Conservation (phyloP, 2,329 filamentous ascomycete species). For the Penicillium sp. region DNA sequence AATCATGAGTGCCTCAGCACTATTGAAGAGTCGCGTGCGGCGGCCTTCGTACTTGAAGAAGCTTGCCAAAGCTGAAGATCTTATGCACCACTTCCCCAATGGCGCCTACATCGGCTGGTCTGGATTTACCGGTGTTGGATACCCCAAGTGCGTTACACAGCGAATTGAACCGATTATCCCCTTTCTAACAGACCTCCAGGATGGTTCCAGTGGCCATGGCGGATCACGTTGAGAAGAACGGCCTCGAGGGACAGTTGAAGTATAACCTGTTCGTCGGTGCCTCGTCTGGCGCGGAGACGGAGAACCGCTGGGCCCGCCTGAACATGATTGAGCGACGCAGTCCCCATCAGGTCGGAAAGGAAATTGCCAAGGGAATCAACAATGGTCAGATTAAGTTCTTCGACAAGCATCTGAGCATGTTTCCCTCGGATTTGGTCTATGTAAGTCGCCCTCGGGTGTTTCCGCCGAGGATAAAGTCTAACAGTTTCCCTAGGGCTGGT, state of each 20-base stretch:
- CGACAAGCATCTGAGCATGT: conserved; percentile 93
- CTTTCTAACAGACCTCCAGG: conserved; percentile 45
- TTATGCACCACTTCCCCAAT: conserved; percentile 80
- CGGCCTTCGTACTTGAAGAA: conserved; percentile 79
- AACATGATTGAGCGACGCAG: conserved; percentile 87
- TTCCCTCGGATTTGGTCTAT: conserved; percentile 82
- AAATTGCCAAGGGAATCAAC: conserved; percentile 89
- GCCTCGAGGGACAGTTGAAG: conserved; percentile 77
- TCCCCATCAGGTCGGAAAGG: conserved; percentile 88
- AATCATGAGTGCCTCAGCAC: conserved; percentile 64
- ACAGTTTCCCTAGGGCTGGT: conserved; percentile 62
- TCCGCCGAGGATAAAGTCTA: conserved; percentile 7
- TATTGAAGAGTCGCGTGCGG: conserved; percentile 73
- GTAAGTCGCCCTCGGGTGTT: conserved; percentile 41
- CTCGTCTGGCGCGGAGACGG: conserved; percentile 85
- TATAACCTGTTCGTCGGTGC: conserved; percentile 88
- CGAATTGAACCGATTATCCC: neutral
- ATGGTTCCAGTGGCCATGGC: conserved; percentile 82
- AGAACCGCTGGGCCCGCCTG: conserved; percentile 85
- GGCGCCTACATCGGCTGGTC: conserved; percentile 88
- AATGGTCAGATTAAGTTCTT: conserved; percentile 87
- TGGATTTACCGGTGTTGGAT: conserved; percentile 87
- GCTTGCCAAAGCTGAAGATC: conserved; percentile 75
- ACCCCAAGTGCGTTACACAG: conserved; percentile 69
- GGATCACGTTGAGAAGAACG: conserved; percentile 86